Conservation (phyloP, 768 basidiomycete genomes). For the Sporobolomyces phaffii region DNA sequence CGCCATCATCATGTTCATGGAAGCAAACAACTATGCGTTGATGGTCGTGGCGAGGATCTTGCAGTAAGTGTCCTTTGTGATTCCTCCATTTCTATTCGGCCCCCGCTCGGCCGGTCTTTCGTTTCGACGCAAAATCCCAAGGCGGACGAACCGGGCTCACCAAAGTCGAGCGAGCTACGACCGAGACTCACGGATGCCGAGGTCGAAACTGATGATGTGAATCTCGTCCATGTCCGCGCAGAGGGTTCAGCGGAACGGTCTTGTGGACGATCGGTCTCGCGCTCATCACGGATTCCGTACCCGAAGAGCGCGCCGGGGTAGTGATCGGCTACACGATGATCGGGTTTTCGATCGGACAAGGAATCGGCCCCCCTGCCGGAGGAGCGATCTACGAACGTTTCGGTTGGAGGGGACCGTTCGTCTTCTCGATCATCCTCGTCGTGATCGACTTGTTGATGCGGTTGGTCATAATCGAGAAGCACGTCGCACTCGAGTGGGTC, state of each 20-base stretch:
- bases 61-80: conserved; percentile 12
- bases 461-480: conserved; percentile 36
- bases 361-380: conserved; percentile 23
- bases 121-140: too few relatives aligned
- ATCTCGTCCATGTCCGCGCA: background rate
- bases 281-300: conserved; percentile 28
- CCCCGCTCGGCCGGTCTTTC: background rate
- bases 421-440: conserved; percentile 32
- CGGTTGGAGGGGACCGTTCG: conserved; percentile 37
- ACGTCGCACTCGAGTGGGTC: conserved; percentile 19
- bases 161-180: too few relatives aligned
- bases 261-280: conserved; percentile 35
- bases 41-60: conserved; percentile 36
- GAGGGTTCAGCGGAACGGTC: conserved; percentile 29
- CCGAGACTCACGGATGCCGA: too few relatives aligned
- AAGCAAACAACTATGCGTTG: conserved; percentile 6
- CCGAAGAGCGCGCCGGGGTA: conserved; percentile 22
- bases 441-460: conserved; percentile 34
- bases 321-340: conserved; percentile 31
- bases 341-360: conserved; percentile 18
- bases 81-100: background rate
- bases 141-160: too few relatives aligned
- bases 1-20: conserved; percentile 40
- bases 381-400: conserved; percentile 23
- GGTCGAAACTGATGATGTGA: too few relatives aligned